Conservation (phyloP, 495 filamentous ascomycete species). For the Astrothelium macrocarpum region DNA sequence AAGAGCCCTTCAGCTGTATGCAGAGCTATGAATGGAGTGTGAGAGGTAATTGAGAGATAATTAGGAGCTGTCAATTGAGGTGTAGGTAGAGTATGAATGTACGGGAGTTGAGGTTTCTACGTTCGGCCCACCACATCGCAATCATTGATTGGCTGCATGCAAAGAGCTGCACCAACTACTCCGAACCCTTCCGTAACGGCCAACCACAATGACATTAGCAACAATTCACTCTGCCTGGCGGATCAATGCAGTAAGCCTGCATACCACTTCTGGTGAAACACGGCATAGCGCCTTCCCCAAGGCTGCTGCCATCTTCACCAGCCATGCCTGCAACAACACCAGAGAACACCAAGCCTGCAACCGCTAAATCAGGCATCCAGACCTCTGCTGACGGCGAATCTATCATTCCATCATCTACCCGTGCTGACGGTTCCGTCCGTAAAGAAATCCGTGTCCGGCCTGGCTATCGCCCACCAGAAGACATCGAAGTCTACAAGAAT, state of each 20-base stretch:
- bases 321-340: slow-evolving; percentile 7
- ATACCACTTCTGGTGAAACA: no score
- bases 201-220: no score
- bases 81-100: no score
- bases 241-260: no score
- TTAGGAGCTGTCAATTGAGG: neutral
- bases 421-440: slow-evolving; percentile 77
- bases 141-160: no score
- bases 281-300: neutral
- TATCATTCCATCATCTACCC: slow-evolving; percentile 75
- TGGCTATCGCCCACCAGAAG: slow-evolving; percentile 90
- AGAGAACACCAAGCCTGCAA: slow-evolving; percentile 19
- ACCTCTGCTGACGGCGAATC: slow-evolving; percentile 63
- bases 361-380: slow-evolving; percentile 66
- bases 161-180: no score
- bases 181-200: no score
- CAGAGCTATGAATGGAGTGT: neutral
- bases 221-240: no score
- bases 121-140: no score
- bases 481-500: slow-evolving; percentile 95
- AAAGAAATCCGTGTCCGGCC: slow-evolving; percentile 89
- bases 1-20: neutral
- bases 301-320: neutral
- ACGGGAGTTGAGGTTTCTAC: no score
- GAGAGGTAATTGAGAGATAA: neutral